Base-by-base conservation (phyloP, 2,329 filamentous ascomycete species). In the Calonectria fujianensis region DNA sequence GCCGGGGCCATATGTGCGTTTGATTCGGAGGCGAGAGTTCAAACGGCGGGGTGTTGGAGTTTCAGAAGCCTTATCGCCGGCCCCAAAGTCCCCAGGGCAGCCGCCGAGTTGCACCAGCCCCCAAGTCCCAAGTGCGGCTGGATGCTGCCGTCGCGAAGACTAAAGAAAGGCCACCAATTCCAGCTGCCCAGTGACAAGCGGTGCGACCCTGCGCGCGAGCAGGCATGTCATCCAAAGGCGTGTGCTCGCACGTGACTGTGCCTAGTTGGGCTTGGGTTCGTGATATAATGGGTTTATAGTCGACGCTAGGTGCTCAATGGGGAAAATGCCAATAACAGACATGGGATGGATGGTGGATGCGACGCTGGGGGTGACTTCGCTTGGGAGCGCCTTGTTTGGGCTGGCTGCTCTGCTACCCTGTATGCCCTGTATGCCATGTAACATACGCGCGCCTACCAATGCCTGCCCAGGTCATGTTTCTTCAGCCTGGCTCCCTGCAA, bases 211-310 rank as follows among this genome's bases (percentile, higher is more conserved):
- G 57, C 57, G 35, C n/a, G 41, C 45, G 18, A 18, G 20, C 27
- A 18, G 41, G 70, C 52, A 35, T 24, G 70, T 59, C 50, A 20
- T 29, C 45, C 37, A 18, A 50, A 31, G 35, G 45, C n/a, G 31
- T 13, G 45, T 54, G 24, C 27, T 37, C 31, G 57, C 67, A 70
- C 72, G 72, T 74, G 72, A 52, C 67, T 39, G 24, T 31, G 11
- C 59, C 66, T 14, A 70, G 67, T 52, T 50, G 32, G 39, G 72
- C 27, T 67, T 51, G 61, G 50, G 20, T 57, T 66, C 27, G 8
- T 41, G 71, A 70, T 74, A 70, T 59, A 35, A 29, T 70, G 67
- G 67, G 67, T 70, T 70, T 74, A 70, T 61, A 74, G 67, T 74
- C 48, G 51, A 31, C 59, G 35, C 67, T 70, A 59, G 66, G 24